These are phyloP conservation scores for Schwanniomyces yamadae DNA, from an alignment of 805 yeast species.

Conservation along the genomic window DNA sequence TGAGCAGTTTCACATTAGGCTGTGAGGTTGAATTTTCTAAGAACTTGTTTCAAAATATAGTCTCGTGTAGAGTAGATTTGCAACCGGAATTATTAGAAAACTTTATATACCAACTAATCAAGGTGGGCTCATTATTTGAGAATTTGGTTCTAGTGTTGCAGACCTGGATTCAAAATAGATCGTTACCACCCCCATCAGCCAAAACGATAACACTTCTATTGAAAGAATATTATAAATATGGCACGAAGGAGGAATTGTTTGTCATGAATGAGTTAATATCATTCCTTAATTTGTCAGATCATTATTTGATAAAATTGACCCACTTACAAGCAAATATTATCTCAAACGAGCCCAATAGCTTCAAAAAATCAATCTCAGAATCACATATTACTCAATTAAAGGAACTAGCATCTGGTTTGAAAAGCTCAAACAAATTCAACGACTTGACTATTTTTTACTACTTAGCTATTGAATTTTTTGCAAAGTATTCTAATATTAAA, in stretches of 20 bases:
- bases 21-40: constrained; percentile 35
- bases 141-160: constrained; percentile 20
- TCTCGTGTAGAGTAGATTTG: constrained; percentile 20
- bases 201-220: constrained; percentile 25
- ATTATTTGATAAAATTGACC: constrained; percentile 23
- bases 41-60: constrained; percentile 21
- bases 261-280: constrained; percentile 19
- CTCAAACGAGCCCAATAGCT: constrained; percentile 20
- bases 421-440: constrained; percentile 7
- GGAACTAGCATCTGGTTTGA: constrained; percentile 12
- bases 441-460: constrained; percentile 27
- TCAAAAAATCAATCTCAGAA: constrained; percentile 23
- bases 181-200: constrained; percentile 23
- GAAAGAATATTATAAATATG: constrained; percentile 29
- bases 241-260: constrained; percentile 24
- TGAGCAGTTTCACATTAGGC: constrained; percentile 29
- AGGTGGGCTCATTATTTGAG: constrained; percentile 32
- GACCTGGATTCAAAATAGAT: constrained; percentile 26
- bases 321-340: constrained; percentile 25
- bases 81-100: constrained; percentile 27
- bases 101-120: constrained; percentile 21
- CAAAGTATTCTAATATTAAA: constrained; percentile 25
- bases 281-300: constrained; percentile 16
- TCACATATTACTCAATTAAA: constrained; percentile 19
- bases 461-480: constrained; percentile 26